Evolutionary conservation across 768 basidiomycete genomes (phyloP), one percentile per base, ranked within the genome.

Genomic region (Leccinum olivaceopallidum): DNA sequence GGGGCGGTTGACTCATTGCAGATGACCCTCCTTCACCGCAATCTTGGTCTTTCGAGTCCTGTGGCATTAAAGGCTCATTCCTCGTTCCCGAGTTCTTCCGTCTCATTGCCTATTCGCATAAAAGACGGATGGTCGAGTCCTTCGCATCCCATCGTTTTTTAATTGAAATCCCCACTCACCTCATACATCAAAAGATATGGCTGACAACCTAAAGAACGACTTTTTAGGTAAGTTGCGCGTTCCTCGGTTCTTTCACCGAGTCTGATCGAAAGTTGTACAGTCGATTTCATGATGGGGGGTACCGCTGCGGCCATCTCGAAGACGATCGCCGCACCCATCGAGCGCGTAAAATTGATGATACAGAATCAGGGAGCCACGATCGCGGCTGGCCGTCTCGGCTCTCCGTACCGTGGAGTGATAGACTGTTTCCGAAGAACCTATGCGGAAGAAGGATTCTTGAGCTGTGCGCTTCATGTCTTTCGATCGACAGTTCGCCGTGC

Each of bases 291-390:
- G 68, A 75, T 75, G 73, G 76, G 75, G 13, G 75, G 76, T 28
- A 70, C 71, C 5, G 72, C 68, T 32, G 73, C 69, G 13, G 63
- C 68, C 56, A 78, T 79, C 57, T 76, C 75, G 32, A 79, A 78
- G 57, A 78, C 78, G 9, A 68, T 62, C 6, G 78, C 77, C 6
- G 77, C 77, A 37, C 77, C 77, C 39, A 78, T 78, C 52, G 77
- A 78, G 60, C 77, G 77, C 18, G 73, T 78, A 14, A 79, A 79
- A 56, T 60, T 78, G 36, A 62, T 77, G 56, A 74, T 77, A 53
- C 78, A 78, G 68, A 79, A 77, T 26, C 78, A 77, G 57, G 74
- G 76, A 32, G 69, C 76, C 14, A 77, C 76, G 68, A 63, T 77
- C 34, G 62, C 65, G 14, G 66, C 76, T 26, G 77, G 78, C 56